Evolutionary conservation across 2,329 filamentous ascomycete species (phyloP).

Genomic region (Exutisphaerella laricina): DNA sequence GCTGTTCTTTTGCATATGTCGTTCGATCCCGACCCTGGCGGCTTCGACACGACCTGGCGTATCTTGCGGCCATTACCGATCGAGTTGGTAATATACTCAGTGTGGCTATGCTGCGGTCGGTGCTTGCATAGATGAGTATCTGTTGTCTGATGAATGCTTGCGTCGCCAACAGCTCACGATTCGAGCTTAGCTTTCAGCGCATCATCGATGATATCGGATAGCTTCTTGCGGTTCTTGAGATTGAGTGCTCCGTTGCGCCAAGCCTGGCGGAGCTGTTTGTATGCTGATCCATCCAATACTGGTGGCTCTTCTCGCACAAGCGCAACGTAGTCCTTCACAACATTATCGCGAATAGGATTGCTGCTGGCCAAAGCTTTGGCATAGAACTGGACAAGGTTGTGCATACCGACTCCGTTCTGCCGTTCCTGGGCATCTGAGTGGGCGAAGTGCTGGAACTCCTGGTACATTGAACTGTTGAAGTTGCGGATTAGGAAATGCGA

Average conservation of each 20-base stretch:
- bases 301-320: slow-evolving; percentile 47
- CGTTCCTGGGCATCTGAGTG: slow-evolving; percentile 56
- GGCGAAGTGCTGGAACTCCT: slow-evolving; percentile 64
- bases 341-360: slow-evolving; percentile 46
- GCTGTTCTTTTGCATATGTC: no score
- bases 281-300: slow-evolving; percentile 39
- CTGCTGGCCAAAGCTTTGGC: slow-evolving; percentile 50
- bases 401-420: slow-evolving; percentile 52
- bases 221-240: slow-evolving; percentile 52
- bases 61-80: no score
- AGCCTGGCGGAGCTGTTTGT: slow-evolving; percentile 48
- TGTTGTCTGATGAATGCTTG: no score
- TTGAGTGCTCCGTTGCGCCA: slow-evolving; percentile 52
- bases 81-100: no score
- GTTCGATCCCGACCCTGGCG: no score
- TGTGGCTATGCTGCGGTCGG: no score
- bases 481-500: slow-evolving; percentile 65
- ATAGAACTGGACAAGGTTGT: slow-evolving; percentile 62
- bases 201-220: slow-evolving; percentile 48
- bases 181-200: slow-evolving; percentile 51
- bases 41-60: no score
- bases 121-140: no score
- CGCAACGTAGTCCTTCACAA: slow-evolving; percentile 52
- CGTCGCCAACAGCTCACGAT: no score
- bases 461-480: slow-evolving; percentile 71